Evolutionary conservation across 2,329 filamentous ascomycete genomes (phyloP), one percentile per base, ranked within the genome.

Genomic region (Pyrenochaeta sp.): DNA sequence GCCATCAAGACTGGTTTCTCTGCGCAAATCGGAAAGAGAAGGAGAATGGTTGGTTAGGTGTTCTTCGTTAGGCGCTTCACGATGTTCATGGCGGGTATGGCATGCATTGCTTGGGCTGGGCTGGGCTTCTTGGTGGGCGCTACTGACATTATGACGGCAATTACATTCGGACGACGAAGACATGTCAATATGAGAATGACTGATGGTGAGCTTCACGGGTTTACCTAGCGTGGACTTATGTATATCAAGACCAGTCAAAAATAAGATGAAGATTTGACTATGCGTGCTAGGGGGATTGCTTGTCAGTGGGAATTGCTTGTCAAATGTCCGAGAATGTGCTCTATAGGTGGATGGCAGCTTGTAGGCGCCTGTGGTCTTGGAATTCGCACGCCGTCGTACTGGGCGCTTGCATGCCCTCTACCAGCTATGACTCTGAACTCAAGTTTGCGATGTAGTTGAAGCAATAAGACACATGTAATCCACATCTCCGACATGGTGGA

Each of bases 1-100:
- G 93, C 95, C 69, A 99, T 99, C 90, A 99, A 99, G 90, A 97
- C 93, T 62, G 95, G 95, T 93, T 99, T 99, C 93, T 96, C 93
- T 75, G 95, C 95, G 80, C 95, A 98, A 83, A 91, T 99, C 80
- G 95, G 95, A 80, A 97, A 97, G 91, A 91, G 95, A 87, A 95
- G 89, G 86, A 96, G 96, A 88, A 91, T 93, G 84, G 88, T 92
- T 80, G 91, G 86, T 80, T 96, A 93, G 85, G 44, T 50, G 40
- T 50, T 61, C 47, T 49, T 50, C 49, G 42, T 66, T 66, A 57
- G 55, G 60, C 51, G 53, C 56, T 68, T 67, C 49, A 68, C 62
- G 58, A 62, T 62, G 54, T 65, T 68, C 56, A 62, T 50, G 39
- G 45, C 37, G 50, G 32, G n/a, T 43, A 54, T 59, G 62, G 56